Base-by-base conservation (phyloP, 805 yeast genomes). In the Starmera quercuum region DNA sequence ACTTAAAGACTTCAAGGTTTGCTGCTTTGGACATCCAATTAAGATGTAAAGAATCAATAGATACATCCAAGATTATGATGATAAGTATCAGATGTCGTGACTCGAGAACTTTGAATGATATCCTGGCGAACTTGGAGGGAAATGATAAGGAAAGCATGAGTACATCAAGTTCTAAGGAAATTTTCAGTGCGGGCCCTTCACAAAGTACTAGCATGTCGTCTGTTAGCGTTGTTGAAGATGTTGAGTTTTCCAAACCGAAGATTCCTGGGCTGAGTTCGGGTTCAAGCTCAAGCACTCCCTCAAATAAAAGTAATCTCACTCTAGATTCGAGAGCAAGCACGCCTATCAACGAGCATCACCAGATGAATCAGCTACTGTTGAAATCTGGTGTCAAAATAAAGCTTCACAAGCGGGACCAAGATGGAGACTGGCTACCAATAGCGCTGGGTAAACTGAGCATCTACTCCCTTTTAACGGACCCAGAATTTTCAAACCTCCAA, bases 401-500 rank as follows among this genome's bases (percentile, higher is more conserved):
- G 35, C 19, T 51, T 15, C 56, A 51, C 28, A 42, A 44, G 32
- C 27, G 32, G 30, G 54, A 51, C 26, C 15, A 18, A 6, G 41
- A 40, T 23, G 45, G 40, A 19, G 56, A 51, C 18, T 51, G 53
- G 53, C 36, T 47, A 13, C 56, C 56, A 4, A 32, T 48, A 4
- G 36, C 49, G 2, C 35, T 49, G 39, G 53, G 44, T 7, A 38
- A 35, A 26, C 41, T 51, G 19, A 34, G 42, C 4, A 31, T 51
- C 2, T 41, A 33, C 8, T 41, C 54, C 4, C 42, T 40, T 30
- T 26, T 48, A 3, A 16, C 34, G 3, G 42, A 46, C 24, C 50
- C 48, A n/a, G 38, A 39, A 13, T 48, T 26, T 21, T 46, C 51
- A 9, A 41, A 41, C 10, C 40, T 48, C 22, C 36, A 34, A 16